Evolutionary conservation across 2,329 filamentous ascomycete genomes (phyloP), one percentile per base, ranked within the genome.

Genomic region (Simplicillium sp.): DNA sequence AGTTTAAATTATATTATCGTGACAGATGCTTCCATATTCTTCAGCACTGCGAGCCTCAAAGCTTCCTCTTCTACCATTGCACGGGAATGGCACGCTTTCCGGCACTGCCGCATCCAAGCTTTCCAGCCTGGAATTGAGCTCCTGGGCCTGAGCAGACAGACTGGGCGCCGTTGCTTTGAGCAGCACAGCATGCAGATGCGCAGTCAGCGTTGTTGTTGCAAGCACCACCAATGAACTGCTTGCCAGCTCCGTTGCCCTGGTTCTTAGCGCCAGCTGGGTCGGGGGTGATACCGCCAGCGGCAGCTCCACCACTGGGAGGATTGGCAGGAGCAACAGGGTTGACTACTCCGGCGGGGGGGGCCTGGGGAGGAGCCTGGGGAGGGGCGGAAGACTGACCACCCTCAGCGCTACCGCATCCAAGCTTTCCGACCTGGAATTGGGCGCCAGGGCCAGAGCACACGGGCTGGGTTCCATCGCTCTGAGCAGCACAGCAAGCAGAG

Each of bases 211-310:
- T 40, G 29, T 44, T 48, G n/a, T 55, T 44, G 34, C 56, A 59
- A 14, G 49, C 46, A 28, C 55, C 56, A n/a, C 50, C 54, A 42
- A 55, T 56, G 41, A 58, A 58, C 34, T 58, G 56, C 11, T 25
- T 14, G 28, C 51, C 52, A 5, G 47, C 36, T 14, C 48, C 52
- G 42, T 51, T 52, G 34, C 52, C 53, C 9, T 54, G 46, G 34
- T 54, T 50, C 34, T 47, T 44, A 25, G 48, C 52, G 25, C 52
- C 52, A n/a, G 50, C 43, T 15, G 46, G 48, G 42, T 57, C 54
- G 37, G 49, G 48, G 7, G 41, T 45, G 41, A 49, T 41, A 13
- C 2, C 34, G 25, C 16, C n/a, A n/a, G n/a, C n/a, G 32, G 33
- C 34, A 17, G 42, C 42, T 11, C 40, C 40, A 11, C 36, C 32